phyloP scores from a whole-genome alignment of 352 stramenopile genomes.

The Phytophthora hibernalis region DNA sequence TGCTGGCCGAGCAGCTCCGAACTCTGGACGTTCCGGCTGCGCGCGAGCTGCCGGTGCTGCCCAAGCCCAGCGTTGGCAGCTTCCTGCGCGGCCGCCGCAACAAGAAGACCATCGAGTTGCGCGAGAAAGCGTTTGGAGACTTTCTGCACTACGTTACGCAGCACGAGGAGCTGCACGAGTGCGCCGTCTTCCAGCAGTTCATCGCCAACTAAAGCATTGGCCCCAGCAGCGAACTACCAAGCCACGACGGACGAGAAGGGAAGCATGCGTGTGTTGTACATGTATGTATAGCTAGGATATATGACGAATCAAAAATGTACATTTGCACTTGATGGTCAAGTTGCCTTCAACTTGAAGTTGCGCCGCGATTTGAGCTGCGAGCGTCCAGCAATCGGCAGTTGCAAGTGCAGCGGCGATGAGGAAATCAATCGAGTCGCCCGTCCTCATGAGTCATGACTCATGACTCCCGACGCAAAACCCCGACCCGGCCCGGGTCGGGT shows the following conservation, averaged over 20 bases:
- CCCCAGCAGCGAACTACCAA: too few relatives aligned
- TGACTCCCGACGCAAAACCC: too few relatives aligned
- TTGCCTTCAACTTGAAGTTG: conserved; percentile 11
- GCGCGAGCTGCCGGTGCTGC: conserved; percentile 43
- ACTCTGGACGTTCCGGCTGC: conserved; percentile 36
- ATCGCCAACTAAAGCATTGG: conserved; percentile 31
- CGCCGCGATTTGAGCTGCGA: background rate
- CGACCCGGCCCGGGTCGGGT: too few relatives aligned
- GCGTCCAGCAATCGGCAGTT: background rate
- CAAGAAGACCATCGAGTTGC: conserved; percentile 58
- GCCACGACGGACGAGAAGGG: background rate
- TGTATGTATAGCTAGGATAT: conserved; percentile 27
- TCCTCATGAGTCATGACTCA: too few relatives aligned
- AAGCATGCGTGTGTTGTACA: conserved; percentile 23
- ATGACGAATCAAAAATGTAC: conserved; percentile 18
- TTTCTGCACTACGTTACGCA: conserved; percentile 56
- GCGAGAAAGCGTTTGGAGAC: conserved; percentile 54
- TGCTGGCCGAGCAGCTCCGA: conserved; percentile 53
- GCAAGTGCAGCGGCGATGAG: background rate
- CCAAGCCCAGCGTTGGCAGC: conserved; percentile 45
- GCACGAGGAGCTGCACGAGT: conserved; percentile 48
- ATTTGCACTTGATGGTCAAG: conserved; percentile 4
- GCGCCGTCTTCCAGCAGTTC: conserved; percentile 64
- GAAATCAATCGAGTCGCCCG: too few relatives aligned
- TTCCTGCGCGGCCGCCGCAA: conserved; percentile 57